Evolutionary conservation across 768 basidiomycete genomes (phyloP), one percentile per base, ranked within the genome.

Genomic region (Hydnum rufescens): DNA sequence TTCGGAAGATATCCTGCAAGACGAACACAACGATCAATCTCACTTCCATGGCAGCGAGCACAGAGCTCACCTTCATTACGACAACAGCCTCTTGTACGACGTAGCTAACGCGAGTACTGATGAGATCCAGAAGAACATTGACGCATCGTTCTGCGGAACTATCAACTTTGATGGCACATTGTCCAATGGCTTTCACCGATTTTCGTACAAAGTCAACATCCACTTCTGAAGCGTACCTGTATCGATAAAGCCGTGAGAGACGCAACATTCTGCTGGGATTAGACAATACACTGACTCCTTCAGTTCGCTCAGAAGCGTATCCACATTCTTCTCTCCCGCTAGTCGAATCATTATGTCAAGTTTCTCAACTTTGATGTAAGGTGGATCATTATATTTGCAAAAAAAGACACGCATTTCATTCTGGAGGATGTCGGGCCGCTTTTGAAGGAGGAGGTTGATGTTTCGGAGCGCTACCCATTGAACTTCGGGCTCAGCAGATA

Each of bases 321-420:
- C 90, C 1, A 93, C 86, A 59, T 96, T 99, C 65, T 75, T 79
- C 56, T 96, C 93, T 22, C 72, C 74, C 8, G 88, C 90, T 53
- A 99, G 68, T 52, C 88, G 74, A 49, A 96, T 85, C 95, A 99
- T 99, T 63, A 97, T 95, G 59, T 96, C 95, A 58, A 99, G 68
- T 66, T 99, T 97, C 66, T 96, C 95, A 51, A 96, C 77, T 66
- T 99, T 99, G 64, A 97, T 92, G 61, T 97, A 99, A n/a, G 93
- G 68, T 3, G 93, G 93, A 62, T 99, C 93, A 61, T 97, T 97
- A 68, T 99, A 97, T 66, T 99, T 99, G 78, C 93, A 96, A 72
- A 97, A 99, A 65, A 99, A 99, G 19, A 99, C 95, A 43, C 92
- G 76, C 87, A 99, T 92, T 65, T 99, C 93, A 65, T 85, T 95